Conservation (phyloP, 495 filamentous ascomycete species). For the Penicillium herquei region DNA sequence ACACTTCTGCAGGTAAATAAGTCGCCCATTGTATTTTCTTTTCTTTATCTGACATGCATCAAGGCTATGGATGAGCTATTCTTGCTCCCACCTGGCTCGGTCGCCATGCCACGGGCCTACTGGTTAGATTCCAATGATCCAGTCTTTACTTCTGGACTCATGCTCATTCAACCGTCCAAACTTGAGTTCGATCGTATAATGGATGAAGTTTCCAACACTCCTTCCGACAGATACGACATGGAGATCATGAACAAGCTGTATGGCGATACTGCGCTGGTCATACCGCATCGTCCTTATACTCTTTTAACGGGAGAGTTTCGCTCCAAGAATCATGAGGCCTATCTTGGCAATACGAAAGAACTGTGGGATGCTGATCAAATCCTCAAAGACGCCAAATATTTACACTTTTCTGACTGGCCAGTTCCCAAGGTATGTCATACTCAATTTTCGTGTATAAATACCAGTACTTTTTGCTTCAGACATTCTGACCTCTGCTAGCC, state of each 20-base stretch:
- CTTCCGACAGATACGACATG: constrained; percentile 54
- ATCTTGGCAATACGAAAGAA: constrained; percentile 53
- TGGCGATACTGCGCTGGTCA: constrained; percentile 52
- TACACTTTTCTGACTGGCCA: constrained; percentile 73
- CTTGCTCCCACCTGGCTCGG: constrained; percentile 48
- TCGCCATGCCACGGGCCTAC: constrained; percentile 62
- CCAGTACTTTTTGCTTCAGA: background rate
- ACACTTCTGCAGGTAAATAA: constrained; percentile 45
- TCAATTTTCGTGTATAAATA: background rate
- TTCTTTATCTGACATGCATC: background rate
- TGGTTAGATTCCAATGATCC: constrained; percentile 51
- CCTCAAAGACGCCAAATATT: constrained; percentile 59
- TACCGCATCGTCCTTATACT: constrained; percentile 65
- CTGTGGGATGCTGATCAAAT: constrained; percentile 59
- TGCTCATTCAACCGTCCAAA: constrained; percentile 55
- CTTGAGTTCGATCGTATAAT: constrained; percentile 47
- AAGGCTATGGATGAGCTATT: constrained; percentile 64
- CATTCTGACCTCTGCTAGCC: background rate
- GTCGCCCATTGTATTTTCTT: background rate
- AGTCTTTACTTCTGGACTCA: constrained; percentile 50
- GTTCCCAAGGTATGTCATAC: constrained; percentile 50
- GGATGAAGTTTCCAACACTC: constrained; percentile 27
- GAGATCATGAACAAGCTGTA: constrained; percentile 67
- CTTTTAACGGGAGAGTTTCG: constrained; percentile 66
- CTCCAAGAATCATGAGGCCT: constrained; percentile 46